Base-by-base conservation (phyloP, 2,329 filamentous ascomycete genomes). In the Neonectria ditissima region DNA sequence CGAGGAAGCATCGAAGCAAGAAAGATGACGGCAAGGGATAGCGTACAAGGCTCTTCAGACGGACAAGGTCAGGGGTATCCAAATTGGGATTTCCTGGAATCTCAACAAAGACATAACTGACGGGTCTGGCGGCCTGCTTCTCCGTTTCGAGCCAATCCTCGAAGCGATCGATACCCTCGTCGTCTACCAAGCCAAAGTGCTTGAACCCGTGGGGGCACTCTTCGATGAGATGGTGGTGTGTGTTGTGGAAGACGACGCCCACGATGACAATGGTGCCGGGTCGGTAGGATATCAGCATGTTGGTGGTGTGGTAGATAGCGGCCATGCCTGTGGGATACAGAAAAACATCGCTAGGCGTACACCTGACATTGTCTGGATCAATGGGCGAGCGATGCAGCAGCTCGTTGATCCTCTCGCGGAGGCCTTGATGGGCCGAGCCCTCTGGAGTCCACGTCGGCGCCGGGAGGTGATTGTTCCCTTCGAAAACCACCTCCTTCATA, bases 321-420 rank as follows among this genome's bases (percentile, higher is more conserved):
- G 81, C 81, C 85, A 88, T 88, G 26, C 86, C 86, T 0, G 83
- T 83, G 5, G 81, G 80, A 68, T 84, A 87, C 20, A 89, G 75
- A 53, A 80, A 86, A 1, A 89, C 80, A 63, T 88, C 84, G 3
- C 48, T 51, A 1, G 73, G 37, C 4, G 59, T 56, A 52, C 74
- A 68, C 28, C 65, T 70, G n/a, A 74, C 67, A 13, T 73, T 69
- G 11, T 66, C 48, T n/a, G 69, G 61, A 6, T 78, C 70, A 24
- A 76, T 71, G 1, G 81, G 74, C 1, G 80, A 82, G 5, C 82
- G 78, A 57, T 79, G 78, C 14, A 84, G 67, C 13, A 85, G 73
- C 2, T 75, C 73, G 1, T 75, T 69, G 53, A 87, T 80, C 6
- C 83, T 77, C 62, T 78, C 73, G 14, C 79, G 72, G 22, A 86